A percentile compares a stretch with the other conserved stretches of the same genome.
phyloP scores from a whole-genome alignment of 2,329 filamentous ascomycete genomes.

The Tolypocladium tundrense region DNA sequence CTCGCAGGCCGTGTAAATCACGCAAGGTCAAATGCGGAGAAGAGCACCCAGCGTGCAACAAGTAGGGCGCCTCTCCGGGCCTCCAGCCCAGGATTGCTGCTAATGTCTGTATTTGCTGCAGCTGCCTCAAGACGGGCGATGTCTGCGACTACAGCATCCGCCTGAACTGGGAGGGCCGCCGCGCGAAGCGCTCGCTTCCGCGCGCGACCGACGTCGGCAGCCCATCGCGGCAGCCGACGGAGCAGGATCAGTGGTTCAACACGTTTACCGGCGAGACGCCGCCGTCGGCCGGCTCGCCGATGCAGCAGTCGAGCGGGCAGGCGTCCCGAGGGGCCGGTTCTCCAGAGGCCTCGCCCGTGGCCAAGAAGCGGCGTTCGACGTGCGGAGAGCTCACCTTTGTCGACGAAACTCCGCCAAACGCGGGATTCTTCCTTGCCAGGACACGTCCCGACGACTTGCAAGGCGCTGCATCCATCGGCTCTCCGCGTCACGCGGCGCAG shows the following conservation, averaged over 20 bases:
- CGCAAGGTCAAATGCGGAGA: slow-evolving; percentile 69
- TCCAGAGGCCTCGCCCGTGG: neutral
- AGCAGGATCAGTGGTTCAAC: slow-evolving; percentile 1
- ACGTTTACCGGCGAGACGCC: neutral
- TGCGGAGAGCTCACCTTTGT: neutral
- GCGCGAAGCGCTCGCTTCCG: slow-evolving; percentile 8
- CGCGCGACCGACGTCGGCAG: neutral
- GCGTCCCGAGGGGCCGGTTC: neutral
- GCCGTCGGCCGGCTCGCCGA: neutral
- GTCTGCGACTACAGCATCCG: slow-evolving; percentile 72
- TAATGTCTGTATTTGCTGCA: slow-evolving; percentile 8
- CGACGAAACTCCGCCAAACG: neutral
- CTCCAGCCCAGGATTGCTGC: neutral
- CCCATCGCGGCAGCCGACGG: neutral
- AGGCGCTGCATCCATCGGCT: neutral
- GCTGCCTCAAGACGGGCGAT: slow-evolving; percentile 60
- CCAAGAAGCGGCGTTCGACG: neutral
- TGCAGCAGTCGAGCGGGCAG: neutral
- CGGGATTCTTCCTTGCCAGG: neutral
- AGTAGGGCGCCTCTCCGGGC: slow-evolving; percentile 27
- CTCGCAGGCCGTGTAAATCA: slow-evolving; percentile 62
- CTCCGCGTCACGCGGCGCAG: neutral
- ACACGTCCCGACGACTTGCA: neutral
- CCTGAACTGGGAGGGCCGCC: slow-evolving; percentile 68
- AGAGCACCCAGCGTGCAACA: slow-evolving; percentile 61